A percentile compares a stretch with the other conserved stretches of the same genome.
Evolutionary conservation across 2,329 filamentous ascomycete species (phyloP).

Genomic region (Ophiostoma himal-ulmi): DNA sequence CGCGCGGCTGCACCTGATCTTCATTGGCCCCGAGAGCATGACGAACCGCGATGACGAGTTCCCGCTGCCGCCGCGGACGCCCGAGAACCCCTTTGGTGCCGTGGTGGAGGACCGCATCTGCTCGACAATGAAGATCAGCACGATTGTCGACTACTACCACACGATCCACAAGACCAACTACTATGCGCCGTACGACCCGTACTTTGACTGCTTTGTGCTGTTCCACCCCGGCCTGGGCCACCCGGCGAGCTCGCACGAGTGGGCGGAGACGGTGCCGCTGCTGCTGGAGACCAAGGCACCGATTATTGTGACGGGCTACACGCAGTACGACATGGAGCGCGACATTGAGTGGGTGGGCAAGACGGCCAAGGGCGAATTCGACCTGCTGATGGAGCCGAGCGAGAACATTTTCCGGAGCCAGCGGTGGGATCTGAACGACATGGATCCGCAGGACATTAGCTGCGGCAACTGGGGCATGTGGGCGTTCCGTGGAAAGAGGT

Average conservation of each 20-base stretch:
- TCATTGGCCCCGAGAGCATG: slow-evolving; percentile 96
- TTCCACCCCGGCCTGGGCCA: slow-evolving; percentile 97
- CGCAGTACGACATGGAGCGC: slow-evolving; percentile 86
- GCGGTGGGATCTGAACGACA: slow-evolving; percentile 93
- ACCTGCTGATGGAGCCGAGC: slow-evolving; percentile 82
- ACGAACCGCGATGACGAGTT: slow-evolving; percentile 88
- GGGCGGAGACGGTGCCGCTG: slow-evolving; percentile 82
- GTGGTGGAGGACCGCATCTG: slow-evolving; percentile 87
- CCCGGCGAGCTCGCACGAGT: slow-evolving; percentile 87
- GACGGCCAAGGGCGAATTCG: slow-evolving; percentile 82
- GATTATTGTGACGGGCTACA: slow-evolving; percentile 92
- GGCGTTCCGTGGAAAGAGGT: slow-evolving; percentile 97
- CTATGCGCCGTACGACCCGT: slow-evolving; percentile 93
- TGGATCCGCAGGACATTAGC: slow-evolving; percentile 88
- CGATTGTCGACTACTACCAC: slow-evolving; percentile 97
- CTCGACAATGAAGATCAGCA: slow-evolving; percentile 90
- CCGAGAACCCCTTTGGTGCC: slow-evolving; percentile 86
- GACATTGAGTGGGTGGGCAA: slow-evolving; percentile 87
- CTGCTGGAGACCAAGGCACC: slow-evolving; percentile 93
- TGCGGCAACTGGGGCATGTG: slow-evolving; percentile 97
- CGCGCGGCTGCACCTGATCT: slow-evolving; percentile 81
- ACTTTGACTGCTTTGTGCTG: slow-evolving; percentile 95
- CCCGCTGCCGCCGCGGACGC: slow-evolving; percentile 77
- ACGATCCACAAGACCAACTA: slow-evolving; percentile 85
- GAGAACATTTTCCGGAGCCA: slow-evolving; percentile 93